Evolutionary conservation across 2,329 filamentous ascomycete genomes (phyloP).

Genomic region (Claviceps spartinae): DNA sequence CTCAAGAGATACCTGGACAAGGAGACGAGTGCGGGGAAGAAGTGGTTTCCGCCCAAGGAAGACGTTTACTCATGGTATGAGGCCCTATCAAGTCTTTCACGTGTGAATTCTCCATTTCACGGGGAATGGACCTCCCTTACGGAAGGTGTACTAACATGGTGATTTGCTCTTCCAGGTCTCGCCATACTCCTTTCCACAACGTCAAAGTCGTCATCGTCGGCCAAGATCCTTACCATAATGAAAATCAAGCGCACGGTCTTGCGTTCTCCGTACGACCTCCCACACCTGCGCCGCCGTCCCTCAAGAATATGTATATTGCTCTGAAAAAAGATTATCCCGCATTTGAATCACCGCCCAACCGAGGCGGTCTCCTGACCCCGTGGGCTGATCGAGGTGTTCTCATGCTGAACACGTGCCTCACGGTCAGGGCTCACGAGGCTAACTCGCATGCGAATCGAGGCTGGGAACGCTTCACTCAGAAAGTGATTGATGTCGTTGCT

Average conservation of each 20-base stretch:
- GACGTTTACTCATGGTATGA: slow-evolving; percentile 90
- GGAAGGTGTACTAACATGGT: neutral
- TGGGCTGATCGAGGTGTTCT: slow-evolving; percentile 93
- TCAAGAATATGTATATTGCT: slow-evolving; percentile 85
- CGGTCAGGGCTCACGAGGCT: slow-evolving; percentile 77
- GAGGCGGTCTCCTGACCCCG: slow-evolving; percentile 70
- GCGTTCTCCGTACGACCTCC: slow-evolving; percentile 91
- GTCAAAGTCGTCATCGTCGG: slow-evolving; percentile 91
- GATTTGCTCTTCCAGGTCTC: neutral
- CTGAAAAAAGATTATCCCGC: slow-evolving; percentile 78
- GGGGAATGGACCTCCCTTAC: neutral
- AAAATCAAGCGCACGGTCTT: slow-evolving; percentile 89
- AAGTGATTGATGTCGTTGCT: slow-evolving; percentile 76
- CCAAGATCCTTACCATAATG: slow-evolving; percentile 94
- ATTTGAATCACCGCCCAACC: slow-evolving; percentile 63
- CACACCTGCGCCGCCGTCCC: slow-evolving; percentile 73
- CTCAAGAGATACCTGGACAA: slow-evolving; percentile 77
- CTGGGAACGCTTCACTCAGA: slow-evolving; percentile 90
- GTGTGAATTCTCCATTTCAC: neutral
- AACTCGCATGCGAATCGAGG: slow-evolving; percentile 76
- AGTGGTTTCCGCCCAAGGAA: slow-evolving; percentile 72
- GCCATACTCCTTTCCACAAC: slow-evolving; percentile 73
- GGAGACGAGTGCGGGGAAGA: slow-evolving; percentile 60
- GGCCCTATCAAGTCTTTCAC: neutral
- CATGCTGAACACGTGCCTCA: slow-evolving; percentile 88